Evolutionary conservation across 2,329 filamentous ascomycete species (phyloP).

Genomic region (Microsporum audouinii): DNA sequence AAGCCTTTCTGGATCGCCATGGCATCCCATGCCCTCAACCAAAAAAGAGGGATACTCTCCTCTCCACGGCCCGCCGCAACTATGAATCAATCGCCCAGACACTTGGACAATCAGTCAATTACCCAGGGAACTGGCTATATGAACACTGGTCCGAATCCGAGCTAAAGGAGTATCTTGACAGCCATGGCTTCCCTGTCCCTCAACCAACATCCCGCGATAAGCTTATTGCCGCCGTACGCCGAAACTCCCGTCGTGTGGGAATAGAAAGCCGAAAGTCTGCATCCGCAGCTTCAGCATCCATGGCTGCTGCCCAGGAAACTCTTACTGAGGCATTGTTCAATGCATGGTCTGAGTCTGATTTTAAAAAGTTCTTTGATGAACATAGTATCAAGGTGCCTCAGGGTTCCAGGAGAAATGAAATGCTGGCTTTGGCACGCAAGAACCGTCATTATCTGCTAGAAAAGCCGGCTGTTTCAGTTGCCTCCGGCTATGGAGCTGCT

Average conservation of each 20-base stretch:
- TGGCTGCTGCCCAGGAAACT: slow-evolving; percentile 58
- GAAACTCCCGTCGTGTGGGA: slow-evolving; percentile 73
- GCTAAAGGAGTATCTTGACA: slow-evolving; percentile 85
- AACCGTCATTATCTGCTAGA: slow-evolving; percentile 54
- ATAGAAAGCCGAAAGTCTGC: slow-evolving; percentile 53
- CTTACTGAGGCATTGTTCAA: slow-evolving; percentile 77
- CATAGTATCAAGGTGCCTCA: slow-evolving; percentile 83
- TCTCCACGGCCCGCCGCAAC: slow-evolving; percentile 65
- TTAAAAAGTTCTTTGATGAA: slow-evolving; percentile 90
- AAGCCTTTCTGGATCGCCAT: slow-evolving; percentile 83
- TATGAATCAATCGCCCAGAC: slow-evolving; percentile 70
- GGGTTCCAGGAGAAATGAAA: slow-evolving; percentile 79
- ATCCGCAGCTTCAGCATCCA: slow-evolving; percentile 51
- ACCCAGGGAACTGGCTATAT: slow-evolving; percentile 94
- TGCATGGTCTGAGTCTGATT: slow-evolving; percentile 75
- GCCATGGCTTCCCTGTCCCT: slow-evolving; percentile 71
- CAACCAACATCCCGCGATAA: slow-evolving; percentile 77
- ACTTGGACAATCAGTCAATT: slow-evolving; percentile 63
- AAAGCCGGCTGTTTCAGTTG: slow-evolving; percentile 24
- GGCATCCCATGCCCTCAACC: slow-evolving; percentile 79
- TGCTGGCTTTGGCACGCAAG: slow-evolving; percentile 80
- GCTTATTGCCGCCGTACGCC: slow-evolving; percentile 76
- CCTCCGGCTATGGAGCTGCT: slow-evolving; percentile 51
- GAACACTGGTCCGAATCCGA: slow-evolving; percentile 85
- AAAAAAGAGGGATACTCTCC: slow-evolving; percentile 68